phyloP scores from a whole-genome alignment of 2,329 filamentous ascomycete genomes.

The Aureobasidium mangrovei region DNA sequence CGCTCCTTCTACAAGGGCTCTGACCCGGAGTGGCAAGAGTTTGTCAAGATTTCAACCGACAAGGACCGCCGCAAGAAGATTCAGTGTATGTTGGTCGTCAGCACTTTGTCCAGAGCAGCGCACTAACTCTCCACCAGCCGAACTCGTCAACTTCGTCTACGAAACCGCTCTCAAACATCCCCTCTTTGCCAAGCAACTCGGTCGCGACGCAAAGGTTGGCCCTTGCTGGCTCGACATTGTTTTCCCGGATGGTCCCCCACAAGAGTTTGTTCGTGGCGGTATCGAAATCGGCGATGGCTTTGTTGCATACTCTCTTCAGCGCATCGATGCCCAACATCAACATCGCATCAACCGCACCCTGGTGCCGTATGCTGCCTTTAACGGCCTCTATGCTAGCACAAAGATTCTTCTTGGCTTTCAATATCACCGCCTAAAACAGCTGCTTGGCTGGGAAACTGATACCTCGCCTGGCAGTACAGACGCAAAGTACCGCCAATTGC shows the following conservation, averaged over 20 bases:
- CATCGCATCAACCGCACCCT: slow-evolving; percentile 30
- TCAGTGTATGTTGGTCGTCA: slow-evolving; percentile 22
- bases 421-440: slow-evolving; percentile 28
- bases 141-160: slow-evolving; percentile 32
- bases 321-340: slow-evolving; percentile 33
- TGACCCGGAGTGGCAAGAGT: slow-evolving; percentile 48
- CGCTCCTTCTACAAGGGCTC: slow-evolving; percentile 39
- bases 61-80: slow-evolving; percentile 31
- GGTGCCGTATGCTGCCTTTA: slow-evolving; percentile 30
- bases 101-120: not conserved
- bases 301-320: slow-evolving; percentile 33
- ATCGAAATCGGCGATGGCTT: slow-evolving; percentile 33
- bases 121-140: slow-evolving; percentile 18
- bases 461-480: slow-evolving; percentile 25
- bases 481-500: slow-evolving; percentile 23
- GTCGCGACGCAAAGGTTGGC: slow-evolving; percentile 33
- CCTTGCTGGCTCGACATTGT: slow-evolving; percentile 40
- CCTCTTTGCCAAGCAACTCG: slow-evolving; percentile 25
- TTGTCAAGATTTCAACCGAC: slow-evolving; percentile 38
- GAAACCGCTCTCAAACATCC: slow-evolving; percentile 25
- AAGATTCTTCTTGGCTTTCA: slow-evolving; percentile 30
- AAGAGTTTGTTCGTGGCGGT: slow-evolving; percentile 41
- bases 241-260: slow-evolving; percentile 41
- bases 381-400: slow-evolving; percentile 27
- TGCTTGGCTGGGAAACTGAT: slow-evolving; percentile 28